phyloP scores from a whole-genome alignment of 257 asterid genomes.

The Eustoma russellianum region DNA sequence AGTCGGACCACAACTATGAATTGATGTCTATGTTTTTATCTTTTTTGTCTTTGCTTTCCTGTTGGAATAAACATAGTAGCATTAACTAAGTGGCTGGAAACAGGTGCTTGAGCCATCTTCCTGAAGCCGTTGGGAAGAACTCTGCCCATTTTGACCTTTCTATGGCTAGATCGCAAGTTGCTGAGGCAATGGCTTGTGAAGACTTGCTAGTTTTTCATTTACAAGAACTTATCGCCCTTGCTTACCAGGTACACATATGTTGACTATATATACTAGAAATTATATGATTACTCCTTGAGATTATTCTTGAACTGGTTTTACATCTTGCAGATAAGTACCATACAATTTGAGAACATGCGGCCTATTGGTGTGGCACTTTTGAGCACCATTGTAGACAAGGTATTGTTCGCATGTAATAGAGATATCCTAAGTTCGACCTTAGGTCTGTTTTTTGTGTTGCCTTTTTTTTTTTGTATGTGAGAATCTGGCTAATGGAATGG shows the following conservation, averaged over 20 bases:
- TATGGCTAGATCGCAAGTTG: conserved; percentile 51
- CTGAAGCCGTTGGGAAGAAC: conserved; percentile 84
- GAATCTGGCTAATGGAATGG: too few species aligned
- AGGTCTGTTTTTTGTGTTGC: too few species aligned
- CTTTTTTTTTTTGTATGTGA: too few species aligned
- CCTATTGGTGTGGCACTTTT: conserved; percentile 81
- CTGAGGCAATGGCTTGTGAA: conserved; percentile 37
- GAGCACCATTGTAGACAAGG: conserved; percentile 91
- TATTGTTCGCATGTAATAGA: conserved; percentile 14
- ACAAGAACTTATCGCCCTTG: conserved; percentile 94
- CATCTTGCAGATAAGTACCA: conserved; percentile 83
- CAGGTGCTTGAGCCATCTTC: conserved; percentile 94
- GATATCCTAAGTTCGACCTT: too few species aligned
- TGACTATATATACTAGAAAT: conserved; percentile 3
- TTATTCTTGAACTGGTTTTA: conserved; percentile 2
- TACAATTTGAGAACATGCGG: conserved; percentile 92
- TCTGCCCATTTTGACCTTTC: conserved; percentile 87
- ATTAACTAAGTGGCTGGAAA: conserved; percentile 17
- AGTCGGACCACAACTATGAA: too few species aligned
- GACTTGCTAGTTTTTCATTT: conserved; percentile 92
- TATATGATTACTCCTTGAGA: neutral
- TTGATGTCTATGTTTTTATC: too few species aligned
- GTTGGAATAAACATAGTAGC: conserved; percentile 7
- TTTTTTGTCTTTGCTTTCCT: conserved; percentile 1
- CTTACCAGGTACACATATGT: conserved; percentile 75